Conservation (phyloP, 31 red algal species). For the Endocladia muricata region DNA sequence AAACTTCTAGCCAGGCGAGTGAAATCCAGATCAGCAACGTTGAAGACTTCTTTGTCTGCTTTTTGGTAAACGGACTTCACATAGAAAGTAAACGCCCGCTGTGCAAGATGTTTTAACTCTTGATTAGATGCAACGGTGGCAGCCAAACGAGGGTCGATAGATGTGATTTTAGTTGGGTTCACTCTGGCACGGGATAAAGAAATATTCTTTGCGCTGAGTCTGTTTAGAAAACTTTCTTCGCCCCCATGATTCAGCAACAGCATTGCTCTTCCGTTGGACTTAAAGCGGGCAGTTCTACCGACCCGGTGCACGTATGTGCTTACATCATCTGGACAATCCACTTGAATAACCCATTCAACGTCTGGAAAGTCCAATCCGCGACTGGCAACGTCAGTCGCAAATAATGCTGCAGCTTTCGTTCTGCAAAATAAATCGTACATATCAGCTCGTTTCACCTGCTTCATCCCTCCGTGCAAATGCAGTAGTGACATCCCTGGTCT, state of each 20-base stretch:
- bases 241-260: conserved; percentile 62
- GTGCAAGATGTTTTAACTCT: conserved; percentile 74
- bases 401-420: conserved; percentile 59
- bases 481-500: conserved; percentile 89
- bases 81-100: conserved; percentile 84
- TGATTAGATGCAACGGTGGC: conserved; percentile 66
- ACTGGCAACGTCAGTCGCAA: conserved; percentile 95
- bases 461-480: conserved; percentile 87
- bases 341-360: conserved; percentile 96
- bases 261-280: conserved; percentile 69
- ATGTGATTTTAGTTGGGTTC: conserved; percentile 38
- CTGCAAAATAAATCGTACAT: conserved; percentile 87
- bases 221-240: conserved; percentile 69
- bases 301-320: conserved; percentile 92
- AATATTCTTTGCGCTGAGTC: conserved; percentile 38
- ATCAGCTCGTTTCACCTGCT: conserved; percentile 67
- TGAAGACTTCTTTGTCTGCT: conserved; percentile 67
- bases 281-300: conserved; percentile 91
- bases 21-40: conserved; percentile 48
- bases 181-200: conserved; percentile 35
- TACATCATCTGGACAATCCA: conserved; percentile 89
- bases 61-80: conserved; percentile 62
- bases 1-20: conserved; percentile 50
- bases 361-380: conserved; percentile 94
- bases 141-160: conserved; percentile 37